Evolutionary conservation across 139 green algal genomes (phyloP).

Genomic region (Chlamydomonas schloesseri): DNA sequence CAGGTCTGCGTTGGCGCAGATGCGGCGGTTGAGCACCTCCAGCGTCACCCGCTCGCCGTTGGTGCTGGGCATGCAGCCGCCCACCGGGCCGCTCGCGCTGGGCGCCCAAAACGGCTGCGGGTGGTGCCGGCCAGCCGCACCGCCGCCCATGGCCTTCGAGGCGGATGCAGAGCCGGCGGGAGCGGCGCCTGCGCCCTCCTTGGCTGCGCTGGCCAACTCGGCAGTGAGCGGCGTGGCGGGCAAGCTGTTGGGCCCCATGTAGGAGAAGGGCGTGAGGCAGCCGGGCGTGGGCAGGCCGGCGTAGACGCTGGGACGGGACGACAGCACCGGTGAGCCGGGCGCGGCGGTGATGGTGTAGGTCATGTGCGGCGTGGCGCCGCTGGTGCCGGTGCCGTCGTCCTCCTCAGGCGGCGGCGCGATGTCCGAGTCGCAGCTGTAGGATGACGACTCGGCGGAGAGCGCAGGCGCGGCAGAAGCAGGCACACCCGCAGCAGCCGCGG

Average conservation of each 20-base stretch:
- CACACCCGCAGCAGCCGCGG: no score
- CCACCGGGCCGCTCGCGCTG: neutral
- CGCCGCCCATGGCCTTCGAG: neutral
- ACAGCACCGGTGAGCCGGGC: neutral
- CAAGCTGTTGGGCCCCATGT: neutral
- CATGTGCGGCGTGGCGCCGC: no score
- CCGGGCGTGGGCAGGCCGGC: neutral
- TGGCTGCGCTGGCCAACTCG: slow-evolving; percentile 10
- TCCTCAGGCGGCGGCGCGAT: no score
- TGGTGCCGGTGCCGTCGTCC: no score
- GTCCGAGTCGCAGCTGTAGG: no score
- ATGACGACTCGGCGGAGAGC: no score
- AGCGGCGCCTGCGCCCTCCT: neutral
- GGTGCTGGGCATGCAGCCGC: neutral
- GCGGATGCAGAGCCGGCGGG: neutral
- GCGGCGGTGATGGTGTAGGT: neutral
- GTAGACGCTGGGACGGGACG: neutral
- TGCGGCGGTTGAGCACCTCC: slow-evolving; percentile 16
- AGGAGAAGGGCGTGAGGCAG: slow-evolving; percentile 10
- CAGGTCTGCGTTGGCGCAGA: slow-evolving; percentile 30
- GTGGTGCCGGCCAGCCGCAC: neutral
- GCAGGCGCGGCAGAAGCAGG: no score
- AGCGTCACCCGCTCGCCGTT: slow-evolving; percentile 16
- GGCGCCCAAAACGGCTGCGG: slow-evolving; percentile 30
- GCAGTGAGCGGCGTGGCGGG: slow-evolving; percentile 15